phyloP scores from a whole-genome alignment of 176 grass and related monocot species.

The Sorghum bicolor region DNA sequence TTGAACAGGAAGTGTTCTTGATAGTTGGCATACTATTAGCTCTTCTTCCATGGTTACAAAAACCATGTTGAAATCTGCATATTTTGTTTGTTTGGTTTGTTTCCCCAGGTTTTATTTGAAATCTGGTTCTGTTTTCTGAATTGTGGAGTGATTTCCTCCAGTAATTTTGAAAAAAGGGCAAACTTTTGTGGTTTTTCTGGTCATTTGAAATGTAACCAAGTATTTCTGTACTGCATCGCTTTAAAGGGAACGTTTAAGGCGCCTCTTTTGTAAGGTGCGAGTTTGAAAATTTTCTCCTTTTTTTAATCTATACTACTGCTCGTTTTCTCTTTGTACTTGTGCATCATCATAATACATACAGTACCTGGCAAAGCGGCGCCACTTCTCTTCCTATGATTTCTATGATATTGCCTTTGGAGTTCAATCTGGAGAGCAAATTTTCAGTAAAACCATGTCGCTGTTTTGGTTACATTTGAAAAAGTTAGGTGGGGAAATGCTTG shows the following conservation, averaged over 20 bases:
- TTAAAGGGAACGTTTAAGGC: not conserved
- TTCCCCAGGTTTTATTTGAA: not conserved
- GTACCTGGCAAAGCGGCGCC: not conserved
- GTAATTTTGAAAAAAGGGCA: not conserved
- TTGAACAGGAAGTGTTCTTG: not conserved
- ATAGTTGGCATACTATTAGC: not conserved
- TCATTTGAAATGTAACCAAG: not conserved
- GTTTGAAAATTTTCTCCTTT: not conserved
- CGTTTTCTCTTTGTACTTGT: not conserved
- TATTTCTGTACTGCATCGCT: not conserved
- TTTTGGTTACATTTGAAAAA: constrained; percentile 5
- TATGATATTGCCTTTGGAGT: not conserved
- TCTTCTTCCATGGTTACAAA: not conserved
- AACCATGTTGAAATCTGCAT: not conserved
- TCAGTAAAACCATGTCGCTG: not conserved
- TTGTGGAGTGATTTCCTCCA: not conserved
- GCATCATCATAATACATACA: not conserved
- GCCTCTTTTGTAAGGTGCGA: not conserved
- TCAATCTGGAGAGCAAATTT: not conserved
- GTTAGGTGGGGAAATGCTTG: constrained; percentile 2
- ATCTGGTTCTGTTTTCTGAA: not conserved
- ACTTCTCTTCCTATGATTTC: not conserved
- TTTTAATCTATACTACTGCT: not conserved
- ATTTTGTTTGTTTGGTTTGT: not conserved
- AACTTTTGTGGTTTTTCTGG: not conserved